Evolutionary conservation across 768 basidiomycete genomes (phyloP), one percentile per base, ranked within the genome.

Genomic region (Chalciporus chontae): DNA sequence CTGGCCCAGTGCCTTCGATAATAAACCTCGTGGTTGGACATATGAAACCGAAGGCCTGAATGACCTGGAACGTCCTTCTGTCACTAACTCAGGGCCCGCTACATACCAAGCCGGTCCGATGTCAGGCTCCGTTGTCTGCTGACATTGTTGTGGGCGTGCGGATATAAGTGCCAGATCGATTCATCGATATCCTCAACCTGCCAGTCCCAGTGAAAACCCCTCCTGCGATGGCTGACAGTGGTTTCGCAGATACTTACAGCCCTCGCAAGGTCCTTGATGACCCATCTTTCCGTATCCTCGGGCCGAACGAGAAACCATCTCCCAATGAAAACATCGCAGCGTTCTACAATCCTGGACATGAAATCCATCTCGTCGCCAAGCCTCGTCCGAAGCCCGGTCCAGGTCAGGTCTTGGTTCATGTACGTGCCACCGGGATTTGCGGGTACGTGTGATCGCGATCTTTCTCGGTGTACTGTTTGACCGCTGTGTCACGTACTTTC

Each of bases 401-500:
- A 38, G 84, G 83, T 4, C 83, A 85, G 56, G 84, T 85, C 24
- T 70, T 85, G 7, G 63, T 85, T 8, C 81, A 84, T 57, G 81
- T 85, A 37, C 76, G 80, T 40, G 80, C 84, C 8, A 85, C 83
- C 13, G 84, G 84, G 1, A 85, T 85, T 36, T 85, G 84, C 58
- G 84, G 84, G 83, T 80, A 56, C 46, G 78, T 65, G 21, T 14
- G 44, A 38, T 47, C 15, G 8, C 23, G 14, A 34, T 14, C 3
- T 6, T 36, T 23, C 41, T 36, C 17, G 11, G 5, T 37, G n/a
- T 21, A 37, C 21, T 13, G 44, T 38, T 13, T 24, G 26, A 43
- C 24, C 11, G 5, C 24, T 36, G 18, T 13, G 1, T 21, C 21
- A 21, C 21, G 21, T 34, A 15, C 43, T 13, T 26, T 47, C 19